Percentiles rank a stretch among this genome's conserved stretches.
Conservation (phyloP, 1,139 yeast genomes). For the Hansenula anomala region DNA sequence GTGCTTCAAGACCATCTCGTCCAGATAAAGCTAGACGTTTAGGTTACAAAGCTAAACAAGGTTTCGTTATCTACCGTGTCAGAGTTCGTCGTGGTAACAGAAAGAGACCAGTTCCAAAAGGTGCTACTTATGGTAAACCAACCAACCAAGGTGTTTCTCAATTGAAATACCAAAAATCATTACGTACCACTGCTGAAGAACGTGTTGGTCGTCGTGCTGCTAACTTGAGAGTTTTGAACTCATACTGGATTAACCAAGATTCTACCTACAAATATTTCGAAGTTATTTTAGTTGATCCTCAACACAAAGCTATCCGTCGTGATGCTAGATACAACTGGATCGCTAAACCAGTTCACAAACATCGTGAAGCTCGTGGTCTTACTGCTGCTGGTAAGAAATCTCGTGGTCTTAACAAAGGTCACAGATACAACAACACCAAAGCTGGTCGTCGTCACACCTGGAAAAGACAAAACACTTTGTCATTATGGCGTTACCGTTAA, state of each 20-base stretch:
- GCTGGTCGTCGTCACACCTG: conserved; percentile 99
- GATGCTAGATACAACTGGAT: conserved; percentile 99
- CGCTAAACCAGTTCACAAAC: conserved; percentile 99
- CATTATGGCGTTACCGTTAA: conserved; percentile 99
- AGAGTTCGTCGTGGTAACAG: conserved; percentile 99
- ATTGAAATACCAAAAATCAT: conserved; percentile 98
- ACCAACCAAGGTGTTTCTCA: conserved; percentile 99
- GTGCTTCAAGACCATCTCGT: conserved; percentile 98
- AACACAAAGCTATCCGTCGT: conserved; percentile 98
- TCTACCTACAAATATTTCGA: conserved; percentile 99
- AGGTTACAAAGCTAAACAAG: conserved; percentile 99
- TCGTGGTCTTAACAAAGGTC: conserved; percentile 99
- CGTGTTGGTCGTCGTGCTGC: conserved; percentile 99
- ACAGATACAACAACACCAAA: conserved; percentile 95
- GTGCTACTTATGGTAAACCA: conserved; percentile 99
- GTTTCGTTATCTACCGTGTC: conserved; percentile 96
- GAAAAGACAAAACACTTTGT: conserved; percentile 99
- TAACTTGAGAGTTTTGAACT: conserved; percentile 98
- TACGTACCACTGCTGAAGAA: conserved; percentile 98
- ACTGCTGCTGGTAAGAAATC: conserved; percentile 98
- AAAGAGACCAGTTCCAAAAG: conserved; percentile 99
- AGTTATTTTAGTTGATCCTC: conserved; percentile 95
- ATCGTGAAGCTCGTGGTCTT: conserved; percentile 99
- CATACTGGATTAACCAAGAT: conserved; percentile 99
- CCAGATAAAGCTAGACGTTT: conserved; percentile 99